These are phyloP conservation scores for Paecilomyces formosus DNA, from an alignment of 2,329 filamentous ascomycete species.

Conservation along the genomic window DNA sequence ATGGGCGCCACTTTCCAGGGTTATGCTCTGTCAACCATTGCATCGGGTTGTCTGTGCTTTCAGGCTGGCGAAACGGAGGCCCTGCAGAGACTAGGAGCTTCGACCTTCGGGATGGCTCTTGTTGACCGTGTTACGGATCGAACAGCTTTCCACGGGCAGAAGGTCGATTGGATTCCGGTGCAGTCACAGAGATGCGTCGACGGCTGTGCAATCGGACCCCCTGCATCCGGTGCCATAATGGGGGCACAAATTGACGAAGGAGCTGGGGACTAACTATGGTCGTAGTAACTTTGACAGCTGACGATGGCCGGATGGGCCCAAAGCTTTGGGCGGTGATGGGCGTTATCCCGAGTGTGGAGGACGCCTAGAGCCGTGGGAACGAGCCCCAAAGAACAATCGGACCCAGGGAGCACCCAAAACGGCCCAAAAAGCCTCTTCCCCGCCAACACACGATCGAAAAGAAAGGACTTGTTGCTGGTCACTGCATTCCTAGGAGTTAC, in stretches of 20 bases:
- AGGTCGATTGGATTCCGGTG: not conserved
- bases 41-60: conserved; percentile 1
- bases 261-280: not conserved
- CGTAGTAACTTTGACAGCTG: not conserved
- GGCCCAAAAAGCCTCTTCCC: not conserved
- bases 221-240: not conserved
- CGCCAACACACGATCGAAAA: not conserved
- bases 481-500: not conserved
- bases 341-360: not conserved
- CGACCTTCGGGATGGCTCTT: not conserved
- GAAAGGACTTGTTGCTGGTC: not conserved
- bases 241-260: not conserved
- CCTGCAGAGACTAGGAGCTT: not conserved
- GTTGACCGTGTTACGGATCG: no score
- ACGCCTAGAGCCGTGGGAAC: not conserved
- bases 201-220: not conserved
- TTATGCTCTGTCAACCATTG: not conserved
- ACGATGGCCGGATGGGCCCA: not conserved
- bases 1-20: not conserved
- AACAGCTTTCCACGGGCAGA: no score
- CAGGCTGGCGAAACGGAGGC: not conserved
- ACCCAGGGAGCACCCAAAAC: not conserved
- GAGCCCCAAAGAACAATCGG: not conserved
- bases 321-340: conserved; percentile 1
- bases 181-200: not conserved